Evolutionary conservation across 441 rosid genomes (phyloP), one percentile per base, ranked within the genome.

Genomic region (Capsella rubella): DNA sequence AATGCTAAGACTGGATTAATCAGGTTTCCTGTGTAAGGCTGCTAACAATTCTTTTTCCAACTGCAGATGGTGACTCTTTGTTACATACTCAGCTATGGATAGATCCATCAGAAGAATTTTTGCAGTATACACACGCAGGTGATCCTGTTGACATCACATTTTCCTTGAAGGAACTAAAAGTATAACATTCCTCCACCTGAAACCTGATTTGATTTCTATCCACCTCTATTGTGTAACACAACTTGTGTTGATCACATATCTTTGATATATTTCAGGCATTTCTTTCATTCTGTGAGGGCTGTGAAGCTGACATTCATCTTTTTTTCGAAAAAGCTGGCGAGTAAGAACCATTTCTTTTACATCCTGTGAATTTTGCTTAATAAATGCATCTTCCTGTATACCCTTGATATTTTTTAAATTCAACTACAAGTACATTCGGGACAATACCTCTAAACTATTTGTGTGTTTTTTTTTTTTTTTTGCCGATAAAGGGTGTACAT

Each of bases 61-160:
- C 34, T 67, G 83, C 89, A 92, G 97, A 95, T 45, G 91, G 84
- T 18, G 98, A 87, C 77, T 83, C 92, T 47, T 82, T 85, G 39
- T 78, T 95, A 43, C 89, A 92, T 81, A 89, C 96, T 73, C 97
- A 95, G 79, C 84, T 95, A 49, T 93, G 96, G 96, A 90, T 93
- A 77, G 98, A 95, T 83, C 96, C 98, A 53, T 78, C 79, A 0
- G 98, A 93, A 83, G 96, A 93, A 81, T 95, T 93, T 90, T 82
- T 91, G 74, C 95, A 84, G 59, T 92, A 95, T 81, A 79, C 83
- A 78, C 93, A 95, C 77, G 69, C 51, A 31, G 88, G 99, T 72
- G 88, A 90, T 75, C 96, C 91, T 51, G 86, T 89, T 42, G 95
- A 93, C 46, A 83, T 95, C 80, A 95, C 97, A 59, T 95, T 93